Base-by-base conservation (phyloP, 768 basidiomycete genomes). In the Krasilnikovozyma curviuscula region DNA sequence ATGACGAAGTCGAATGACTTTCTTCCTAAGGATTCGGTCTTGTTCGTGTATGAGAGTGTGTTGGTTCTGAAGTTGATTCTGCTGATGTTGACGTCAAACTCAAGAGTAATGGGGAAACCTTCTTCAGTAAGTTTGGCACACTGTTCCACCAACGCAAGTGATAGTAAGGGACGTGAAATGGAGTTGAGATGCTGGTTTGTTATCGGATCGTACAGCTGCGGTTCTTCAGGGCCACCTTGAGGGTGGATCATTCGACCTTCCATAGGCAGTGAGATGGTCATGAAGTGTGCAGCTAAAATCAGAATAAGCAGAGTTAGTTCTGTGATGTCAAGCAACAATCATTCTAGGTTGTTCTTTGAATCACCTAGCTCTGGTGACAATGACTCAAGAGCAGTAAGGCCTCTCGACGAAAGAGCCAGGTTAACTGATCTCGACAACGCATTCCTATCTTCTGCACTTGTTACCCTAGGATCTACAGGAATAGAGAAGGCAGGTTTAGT, bases 21-120 rank as follows among this genome's bases (percentile, higher is more conserved):
- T n/a, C n/a, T n/a, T n/a, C n/a, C n/a, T n/a, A n/a, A n/a, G 60
- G 80, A 77, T 68, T 80, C 93, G 69, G 91, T 74, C 79, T 93
- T 86, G 65, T 91, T 93, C 62, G 5, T 7, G 7, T 18, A 9
- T 10, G 54, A 57, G 55, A 53, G 48, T 41, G 25, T 25, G 35
- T 27, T 16, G 29, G 10, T 16, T 18, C 35, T 19, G 13, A 44
- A 52, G 28, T 52, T 46, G 28, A 52, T 35, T 23, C 33, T 40
- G 1, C 39, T 46, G n/a, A 52, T 40, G 45, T 52, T 52, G 25
- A 38, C 45, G 2, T 46, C 40, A 49, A 86, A 70, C 65, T 83
- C 77, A 62, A 86, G 85, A 21, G 65, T 55, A 40, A 71, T 70
- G 54, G 66, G 62, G 46, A 69, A 44, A 39, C 75, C 69, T 55